Evolutionary conservation across 768 basidiomycete species (phyloP), one percentile per base, ranked within the genome.

Genomic region (Suillus brevipes): DNA sequence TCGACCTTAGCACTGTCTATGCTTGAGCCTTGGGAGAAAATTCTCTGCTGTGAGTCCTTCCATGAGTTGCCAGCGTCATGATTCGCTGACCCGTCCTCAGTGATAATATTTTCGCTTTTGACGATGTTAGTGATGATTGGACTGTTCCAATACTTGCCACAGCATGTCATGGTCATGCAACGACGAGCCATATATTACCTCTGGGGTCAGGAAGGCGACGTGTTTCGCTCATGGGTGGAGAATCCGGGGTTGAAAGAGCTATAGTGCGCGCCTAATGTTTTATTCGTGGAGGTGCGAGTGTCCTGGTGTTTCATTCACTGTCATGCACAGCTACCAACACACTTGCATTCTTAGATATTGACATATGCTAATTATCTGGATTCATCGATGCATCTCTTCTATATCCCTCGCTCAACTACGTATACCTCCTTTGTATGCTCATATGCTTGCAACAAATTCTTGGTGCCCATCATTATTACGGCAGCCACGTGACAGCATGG

Each of bases 1-100:
- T 78, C 83, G 13, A 88, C 87, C 0, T 83, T 87, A 61, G 89
- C 81, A 5, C 76, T 89, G 50, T 79, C 82, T 20, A 84, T 90
- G 79, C 79, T 89, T 64, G 88, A 91, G 74, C 83, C 85, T 63
- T 90, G 89, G 89, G 89, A 91, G 78, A 87, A 88, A 71, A 56
- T 84, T 34, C 67, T 89, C 58, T 79, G 86, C 65, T 70, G 89
- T 89, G 69, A 69, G 89, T 81, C 10, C 43, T 16, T 10, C 64
- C 56, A 45, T 45, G 20, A 43, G 38, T 34, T 18, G 43, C 40
- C 49, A 23, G n/a, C 37, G 20, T 16, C 6, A 12, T 25, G 1
- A 37, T 66, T 38, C 43, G 20, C 62, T 49, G n/a, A 63, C 61
- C 14, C n/a, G 6, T 56, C 62, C 69, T 25, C 72, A 87, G 85